phyloP scores from a whole-genome alignment of 108 stramenopile species.

The Schizochytrium sp. region DNA sequence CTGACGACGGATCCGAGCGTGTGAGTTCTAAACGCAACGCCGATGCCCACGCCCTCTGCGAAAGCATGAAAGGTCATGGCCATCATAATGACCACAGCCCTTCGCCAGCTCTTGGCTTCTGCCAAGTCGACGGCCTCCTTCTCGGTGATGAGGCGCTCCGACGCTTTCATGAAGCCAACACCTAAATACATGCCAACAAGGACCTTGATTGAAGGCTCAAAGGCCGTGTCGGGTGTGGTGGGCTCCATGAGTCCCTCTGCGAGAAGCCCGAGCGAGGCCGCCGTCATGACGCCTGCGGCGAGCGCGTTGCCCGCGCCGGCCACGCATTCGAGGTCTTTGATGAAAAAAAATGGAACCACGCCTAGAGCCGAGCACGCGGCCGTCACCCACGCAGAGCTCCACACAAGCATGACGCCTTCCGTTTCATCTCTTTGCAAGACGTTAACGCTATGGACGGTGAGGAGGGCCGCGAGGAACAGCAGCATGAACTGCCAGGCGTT shows the following conservation, averaged over 20 bases:
- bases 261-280: background rate
- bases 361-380: conserved; percentile 87
- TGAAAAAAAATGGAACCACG: conserved; percentile 70
- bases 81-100: conserved; percentile 81
- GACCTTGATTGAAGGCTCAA: conserved; percentile 40
- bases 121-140: conserved; percentile 77
- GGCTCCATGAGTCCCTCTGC: background rate
- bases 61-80: conserved; percentile 97
- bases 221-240: background rate
- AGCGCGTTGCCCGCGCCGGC: conserved; percentile 77
- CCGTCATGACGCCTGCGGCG: conserved; percentile 95
- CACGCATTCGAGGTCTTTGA: conserved; percentile 62
- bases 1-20: conserved; percentile 88
- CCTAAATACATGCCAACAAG: conserved; percentile 62
- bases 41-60: conserved; percentile 92
- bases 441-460: background rate
- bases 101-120: conserved; percentile 70
- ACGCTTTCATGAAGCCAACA: conserved; percentile 65
- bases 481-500: background rate
- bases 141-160: conserved; percentile 65
- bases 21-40: conserved; percentile 81
- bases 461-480: background rate
- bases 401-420: conserved; percentile 64
- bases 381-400: conserved; percentile 92
- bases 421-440: background rate